phyloP scores from a whole-genome alignment of 163 green algal species.

The Chlamydomonas reinhardtii region DNA sequence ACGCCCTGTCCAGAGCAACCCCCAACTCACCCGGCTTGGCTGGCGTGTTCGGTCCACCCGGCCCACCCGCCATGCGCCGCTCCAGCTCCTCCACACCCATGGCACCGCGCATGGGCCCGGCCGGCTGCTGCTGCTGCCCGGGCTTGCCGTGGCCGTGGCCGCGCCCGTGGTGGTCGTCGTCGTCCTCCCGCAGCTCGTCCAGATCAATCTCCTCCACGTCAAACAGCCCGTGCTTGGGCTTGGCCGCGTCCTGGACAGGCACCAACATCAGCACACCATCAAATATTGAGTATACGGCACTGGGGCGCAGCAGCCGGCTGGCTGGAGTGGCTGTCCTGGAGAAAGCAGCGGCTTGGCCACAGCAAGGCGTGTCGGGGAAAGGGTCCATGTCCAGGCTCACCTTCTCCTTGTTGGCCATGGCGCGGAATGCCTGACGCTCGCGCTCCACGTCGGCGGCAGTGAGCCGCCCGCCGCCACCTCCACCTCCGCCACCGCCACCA shows the following conservation, averaged over 20 bases:
- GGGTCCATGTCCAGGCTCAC: no score
- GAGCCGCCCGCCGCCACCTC: neutral
- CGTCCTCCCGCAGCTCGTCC: slow-evolving; percentile 49
- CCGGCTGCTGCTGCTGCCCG: neutral
- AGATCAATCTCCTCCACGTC: slow-evolving; percentile 51
- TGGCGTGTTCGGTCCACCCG: neutral
- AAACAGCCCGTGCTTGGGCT: slow-evolving; percentile 34
- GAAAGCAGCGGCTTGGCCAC: no score
- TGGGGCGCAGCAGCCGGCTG: no score
- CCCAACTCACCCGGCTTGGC: neutral
- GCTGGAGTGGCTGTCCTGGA: no score
- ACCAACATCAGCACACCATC: no score
- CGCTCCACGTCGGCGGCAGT: slow-evolving; percentile 44
- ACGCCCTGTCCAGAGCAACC: neutral
- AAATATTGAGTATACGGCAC: no score
- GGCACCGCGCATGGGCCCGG: neutral
- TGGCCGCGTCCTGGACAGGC: slow-evolving; percentile 43
- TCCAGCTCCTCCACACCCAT: slow-evolving; percentile 28
- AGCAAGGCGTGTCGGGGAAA: neutral
- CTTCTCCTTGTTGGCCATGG: slow-evolving; percentile 42
- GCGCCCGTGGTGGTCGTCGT: neutral
- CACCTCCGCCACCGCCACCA: neutral
- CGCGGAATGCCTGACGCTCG: slow-evolving; percentile 48
- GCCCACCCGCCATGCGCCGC: slow-evolving; percentile 5
- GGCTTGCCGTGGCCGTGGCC: neutral